phyloP scores from a whole-genome alignment of 805 yeast genomes.

The Cyberlindnera mrakii region DNA sequence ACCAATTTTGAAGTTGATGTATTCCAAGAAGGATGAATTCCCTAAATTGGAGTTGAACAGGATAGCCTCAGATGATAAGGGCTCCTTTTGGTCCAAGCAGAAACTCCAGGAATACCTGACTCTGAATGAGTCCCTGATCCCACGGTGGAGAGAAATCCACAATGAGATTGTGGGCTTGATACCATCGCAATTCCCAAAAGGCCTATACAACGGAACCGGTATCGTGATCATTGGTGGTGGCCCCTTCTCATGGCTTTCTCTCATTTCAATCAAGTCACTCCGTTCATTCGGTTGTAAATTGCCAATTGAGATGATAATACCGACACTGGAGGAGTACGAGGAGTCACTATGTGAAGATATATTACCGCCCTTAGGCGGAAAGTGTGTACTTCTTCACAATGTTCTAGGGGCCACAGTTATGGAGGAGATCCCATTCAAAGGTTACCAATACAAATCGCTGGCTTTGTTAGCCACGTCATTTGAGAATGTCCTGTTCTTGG shows the following conservation, averaged over 20 bases:
- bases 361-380: constrained; percentile 55
- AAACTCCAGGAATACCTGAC: constrained; percentile 9
- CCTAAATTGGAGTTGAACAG: constrained; percentile 9
- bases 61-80: constrained; percentile 42
- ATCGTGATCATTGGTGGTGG: constrained; percentile 43
- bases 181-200: constrained; percentile 32
- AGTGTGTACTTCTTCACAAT: constrained; percentile 55
- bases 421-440: constrained; percentile 43
- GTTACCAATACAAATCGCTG: constrained; percentile 66
- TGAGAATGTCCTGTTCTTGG: constrained; percentile 67
- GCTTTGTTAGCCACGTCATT: constrained; percentile 73
- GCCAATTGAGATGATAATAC: constrained; percentile 73
- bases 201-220: constrained; percentile 15
- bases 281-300: constrained; percentile 43
- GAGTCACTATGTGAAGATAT: constrained; percentile 53
- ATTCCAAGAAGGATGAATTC: constrained; percentile 7
- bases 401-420: constrained; percentile 54
- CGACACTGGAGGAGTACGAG: constrained; percentile 62
- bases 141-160: constrained; percentile 39
- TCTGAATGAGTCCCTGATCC: constrained; percentile 29
- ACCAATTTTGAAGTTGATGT: constrained; percentile 9
- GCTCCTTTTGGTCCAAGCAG: constrained; percentile 37
- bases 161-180: constrained; percentile 34
- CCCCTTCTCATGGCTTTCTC: constrained; percentile 45
- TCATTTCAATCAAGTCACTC: constrained; percentile 41